Base-by-base conservation (phyloP, 169 alveolate species). In the Cryptosporidium felis region DNA sequence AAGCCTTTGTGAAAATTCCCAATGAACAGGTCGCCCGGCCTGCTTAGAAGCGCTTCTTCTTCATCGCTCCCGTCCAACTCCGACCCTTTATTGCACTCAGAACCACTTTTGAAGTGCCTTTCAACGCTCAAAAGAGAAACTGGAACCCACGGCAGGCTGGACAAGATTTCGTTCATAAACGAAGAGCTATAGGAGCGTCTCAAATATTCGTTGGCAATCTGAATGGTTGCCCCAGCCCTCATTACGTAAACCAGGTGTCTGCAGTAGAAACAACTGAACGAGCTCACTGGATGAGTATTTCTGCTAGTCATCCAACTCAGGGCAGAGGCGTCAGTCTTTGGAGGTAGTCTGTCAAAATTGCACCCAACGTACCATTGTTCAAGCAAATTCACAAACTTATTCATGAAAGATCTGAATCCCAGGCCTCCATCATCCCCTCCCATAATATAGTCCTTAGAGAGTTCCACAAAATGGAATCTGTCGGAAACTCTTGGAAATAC, bases 191-290 rank as follows among this genome's bases (percentile, higher is more conserved):
- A 74, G 18, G 85, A 74, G 28, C 85, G 85, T 74, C 85, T 74
- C 21, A 67, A 74, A 23, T 74, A 74, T 30, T 74, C 85, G 56
- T 74, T 74, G 18, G 85, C 85, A 36, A 74, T 58, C 34, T 74
- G 85, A 36, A 74, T 74, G 18, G 56, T 6, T 51, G 85, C 85
- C 14, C 85, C 85, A 32, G 85, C 85, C 26, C 85, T 74, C 85
- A 74, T 74, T 51, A 53, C 30, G 36, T 74, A 53, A 32, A 74
- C 9, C 28, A 74, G 41, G 23, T 74, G 85, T 0, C 56, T 74
- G 28, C 85, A 74, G 23, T 53, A 74, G 34, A 56, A 74, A 53
- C 85, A 74, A 1, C 65, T 21, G 21, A 56, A 53, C 8, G 53
- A 38, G 16, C 45, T 65, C 26, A 65, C 30, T 45, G 81, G 81